Evolutionary conservation across 352 stramenopile genomes (phyloP), one percentile per base, ranked within the genome.

Genomic region (Globisporangium cystogenes): DNA sequence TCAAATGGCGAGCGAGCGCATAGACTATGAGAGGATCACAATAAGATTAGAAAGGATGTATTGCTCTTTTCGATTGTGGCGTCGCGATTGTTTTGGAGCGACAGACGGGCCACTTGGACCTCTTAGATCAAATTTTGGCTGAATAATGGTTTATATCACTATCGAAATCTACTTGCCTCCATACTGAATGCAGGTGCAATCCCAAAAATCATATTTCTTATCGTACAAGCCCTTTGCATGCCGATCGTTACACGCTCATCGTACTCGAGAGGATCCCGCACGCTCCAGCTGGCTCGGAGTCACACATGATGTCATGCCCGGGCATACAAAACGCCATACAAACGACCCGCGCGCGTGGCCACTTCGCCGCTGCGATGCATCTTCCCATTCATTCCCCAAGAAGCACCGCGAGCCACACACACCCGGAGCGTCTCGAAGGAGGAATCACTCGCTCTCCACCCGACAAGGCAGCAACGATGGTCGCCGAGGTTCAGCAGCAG

Each of bases 341-440:
- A 40, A 40, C 20, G 10, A 3, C 8, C 3, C 24, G 11, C 26
- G 11, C 23, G 7, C 29, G 16, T 31, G 16, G 20, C 50, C 39
- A 21, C 26, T 3, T 18, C 41, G 21, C 50, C 35, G n/a, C 12
- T n/a, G n/a, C n/a, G n/a, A n/a, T 40, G 35, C 35, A 14, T 27
- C 36, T 36, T 44, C 42, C 27, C 41, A 24, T 42, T 23, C 51
- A 49, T 48, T 41, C 49, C 16, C 49, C 36, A 53, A 44, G 39
- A 48, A 46, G 37, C 27, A 20, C 39, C 18, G 42, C 10, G 27
- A 41, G 49, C 37, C 35, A 40, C 35, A 40, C 35, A n/a, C 15
- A 12, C 24, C 7, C 24, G 3, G n/a, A 55, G 50, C 29, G 16
- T 6, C 15, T 15, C 37, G 1, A 6, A 4, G 16, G 21, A 18